Base-by-base conservation (phyloP, 768 basidiomycete species). In the Boletus pseudo-olivaceus region DNA sequence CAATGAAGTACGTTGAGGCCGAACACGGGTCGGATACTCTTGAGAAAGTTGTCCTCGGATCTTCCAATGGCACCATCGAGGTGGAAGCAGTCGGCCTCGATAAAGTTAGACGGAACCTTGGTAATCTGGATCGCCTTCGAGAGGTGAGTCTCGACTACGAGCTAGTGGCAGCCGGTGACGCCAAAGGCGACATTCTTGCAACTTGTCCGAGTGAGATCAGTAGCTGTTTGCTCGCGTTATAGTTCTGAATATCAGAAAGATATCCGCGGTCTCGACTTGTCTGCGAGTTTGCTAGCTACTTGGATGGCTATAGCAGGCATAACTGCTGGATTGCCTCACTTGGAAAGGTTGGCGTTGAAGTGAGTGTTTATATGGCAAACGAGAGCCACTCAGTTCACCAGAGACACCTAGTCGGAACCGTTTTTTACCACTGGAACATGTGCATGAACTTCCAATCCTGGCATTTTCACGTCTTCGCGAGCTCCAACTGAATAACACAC, bases 71-170 rank as follows among this genome's bases (percentile, higher is more conserved):
- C 29, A 77, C 82, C 5, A 94, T 98, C 59, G 76, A 87, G 59
- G 90, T 98, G 12, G 89, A 95, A 69, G 93, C 90, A 5, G 88
- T 93, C 4, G 79, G 83, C 42, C 74, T 97, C 27, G 86, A 90
- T 64, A 90, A 86, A 66, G 82, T 97, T 53, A 79, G 88, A 63
- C 72, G 74, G 27, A 88, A 87, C 43, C 78, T 96, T 27, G 75
- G 86, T 5, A 73, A 82, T 49, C 71, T 98, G 19, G 77, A 79
- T 44, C 77, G 77, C 17, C 75, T 98, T 47, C 82, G 83, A 49
- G 88, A 93, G 67, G 82, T 88, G 49, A 93, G 94, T 55, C 74
- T 97, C 29, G 90, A 95, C 64, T 77, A 75, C 61, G 81, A 85
- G 57, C 67, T 74, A 51, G 83, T 96, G 12, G 78, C 82, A 45